Percentiles rank a stretch among this genome's conserved stretches.
Conservation (phyloP, 352 stramenopile genomes). For the Thraustochytrium sp. region DNA sequence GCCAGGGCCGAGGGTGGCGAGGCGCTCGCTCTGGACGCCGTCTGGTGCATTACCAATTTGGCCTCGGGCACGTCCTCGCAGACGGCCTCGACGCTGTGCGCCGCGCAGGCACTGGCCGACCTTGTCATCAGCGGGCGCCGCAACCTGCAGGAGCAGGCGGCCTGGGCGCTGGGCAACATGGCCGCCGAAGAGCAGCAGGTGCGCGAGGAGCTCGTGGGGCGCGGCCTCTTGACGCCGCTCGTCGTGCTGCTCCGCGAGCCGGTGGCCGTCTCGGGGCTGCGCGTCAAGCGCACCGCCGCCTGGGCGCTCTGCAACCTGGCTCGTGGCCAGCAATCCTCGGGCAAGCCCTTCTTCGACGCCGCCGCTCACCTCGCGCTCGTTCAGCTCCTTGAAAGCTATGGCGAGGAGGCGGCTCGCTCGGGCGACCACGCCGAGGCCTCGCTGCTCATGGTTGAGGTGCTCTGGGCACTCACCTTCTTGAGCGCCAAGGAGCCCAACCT, state of each 20-base stretch:
- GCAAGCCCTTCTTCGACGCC: slow-evolving; percentile 67
- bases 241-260: slow-evolving; percentile 52
- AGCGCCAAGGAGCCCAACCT: slow-evolving; percentile 68
- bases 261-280: slow-evolving; percentile 49
- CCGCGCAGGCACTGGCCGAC: slow-evolving; percentile 63
- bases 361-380: slow-evolving; percentile 56
- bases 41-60: slow-evolving; percentile 75
- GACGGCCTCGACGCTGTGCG: slow-evolving; percentile 68
- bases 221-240: slow-evolving; percentile 59
- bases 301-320: slow-evolving; percentile 75
- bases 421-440: slow-evolving; percentile 53
- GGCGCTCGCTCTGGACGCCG: slow-evolving; percentile 42
- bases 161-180: slow-evolving; percentile 74
- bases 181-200: slow-evolving; percentile 72
- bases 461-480: slow-evolving; percentile 75
- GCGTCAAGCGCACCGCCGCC: slow-evolving; percentile 52
- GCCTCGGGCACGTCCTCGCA: slow-evolving; percentile 71
- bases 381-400: slow-evolving; percentile 51
- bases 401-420: neutral
- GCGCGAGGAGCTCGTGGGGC: slow-evolving; percentile 66
- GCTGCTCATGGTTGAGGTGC: slow-evolving; percentile 65
- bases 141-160: slow-evolving; percentile 64
- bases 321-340: slow-evolving; percentile 64
- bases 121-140: slow-evolving; percentile 58
- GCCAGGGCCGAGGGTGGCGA: neutral